Percentiles rank a stretch among this genome's conserved stretches.
Evolutionary conservation across 2,329 filamentous ascomycete genomes (phyloP).

Genomic region (Paraphoma chrysanthemicola): DNA sequence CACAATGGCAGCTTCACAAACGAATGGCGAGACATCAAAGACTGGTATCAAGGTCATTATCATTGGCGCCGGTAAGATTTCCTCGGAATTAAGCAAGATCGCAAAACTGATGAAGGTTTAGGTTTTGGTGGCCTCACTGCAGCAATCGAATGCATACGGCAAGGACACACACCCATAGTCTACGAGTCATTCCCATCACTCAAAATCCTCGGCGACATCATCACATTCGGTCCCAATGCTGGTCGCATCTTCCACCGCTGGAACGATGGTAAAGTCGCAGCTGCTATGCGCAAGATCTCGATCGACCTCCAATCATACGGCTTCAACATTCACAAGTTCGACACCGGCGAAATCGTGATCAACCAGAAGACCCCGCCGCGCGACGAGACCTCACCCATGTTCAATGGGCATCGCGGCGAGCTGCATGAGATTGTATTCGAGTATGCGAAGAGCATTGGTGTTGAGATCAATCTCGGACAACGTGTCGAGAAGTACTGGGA

Average conservation of each 20-base stretch:
- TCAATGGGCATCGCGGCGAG: slow-evolving; percentile 68
- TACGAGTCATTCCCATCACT: slow-evolving; percentile 65
- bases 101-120: slow-evolving; percentile 16
- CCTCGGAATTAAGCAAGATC: not conserved
- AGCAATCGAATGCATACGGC: slow-evolving; percentile 68
- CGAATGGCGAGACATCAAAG: slow-evolving; percentile 24
- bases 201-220: slow-evolving; percentile 68
- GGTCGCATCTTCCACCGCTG: slow-evolving; percentile 68
- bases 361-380: slow-evolving; percentile 59
- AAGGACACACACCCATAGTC: slow-evolving; percentile 65
- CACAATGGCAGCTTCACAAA: slow-evolving; percentile 28
- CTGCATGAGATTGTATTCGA: slow-evolving; percentile 66
- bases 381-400: slow-evolving; percentile 59
- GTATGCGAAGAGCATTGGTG: slow-evolving; percentile 61
- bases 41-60: slow-evolving; percentile 63
- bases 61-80: slow-evolving; percentile 51
- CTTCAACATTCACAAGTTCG: slow-evolving; percentile 68
- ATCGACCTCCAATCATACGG: slow-evolving; percentile 62
- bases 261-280: slow-evolving; percentile 57
- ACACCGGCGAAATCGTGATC: slow-evolving; percentile 65
- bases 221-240: slow-evolving; percentile 67
- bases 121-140: slow-evolving; percentile 69
- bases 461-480: slow-evolving; percentile 63
- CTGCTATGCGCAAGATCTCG: slow-evolving; percentile 57
- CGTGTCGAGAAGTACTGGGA: slow-evolving; percentile 64